A percentile compares a stretch with the other conserved stretches of the same genome.
phyloP scores from a whole-genome alignment of 495 filamentous ascomycete genomes.

The Annulohypoxylon stygium region DNA sequence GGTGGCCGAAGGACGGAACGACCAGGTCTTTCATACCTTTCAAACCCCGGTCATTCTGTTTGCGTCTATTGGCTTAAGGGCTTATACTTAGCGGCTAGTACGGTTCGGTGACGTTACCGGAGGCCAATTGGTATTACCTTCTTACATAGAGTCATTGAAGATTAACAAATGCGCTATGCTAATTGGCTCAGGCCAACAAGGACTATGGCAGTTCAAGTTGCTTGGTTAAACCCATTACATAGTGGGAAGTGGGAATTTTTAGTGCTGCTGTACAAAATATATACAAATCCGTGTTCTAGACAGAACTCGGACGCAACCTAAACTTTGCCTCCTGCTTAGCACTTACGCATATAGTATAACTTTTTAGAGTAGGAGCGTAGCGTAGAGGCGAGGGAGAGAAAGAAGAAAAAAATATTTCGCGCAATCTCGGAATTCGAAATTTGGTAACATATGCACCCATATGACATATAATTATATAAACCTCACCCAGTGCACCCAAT shows the following conservation, averaged over 20 bases:
- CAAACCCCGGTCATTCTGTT: slow-evolving; percentile 44
- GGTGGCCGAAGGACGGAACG: slow-evolving; percentile 54
- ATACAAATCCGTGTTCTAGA: background rate
- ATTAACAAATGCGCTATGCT: slow-evolving; percentile 47
- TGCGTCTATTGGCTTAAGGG: slow-evolving; percentile 47
- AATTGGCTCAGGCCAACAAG: slow-evolving; percentile 34
- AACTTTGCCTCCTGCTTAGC: slow-evolving; percentile 27
- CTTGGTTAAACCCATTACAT: slow-evolving; percentile 22
- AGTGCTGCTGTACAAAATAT: slow-evolving; percentile 1
- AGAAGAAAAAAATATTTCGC: slow-evolving; percentile 29
- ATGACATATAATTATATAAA: slow-evolving; percentile 29
- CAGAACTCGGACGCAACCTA: slow-evolving; percentile 40
- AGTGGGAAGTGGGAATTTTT: slow-evolving; percentile 7
- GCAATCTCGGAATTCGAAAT: slow-evolving; percentile 34
- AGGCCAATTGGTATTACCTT: slow-evolving; percentile 33
- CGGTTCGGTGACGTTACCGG: slow-evolving; percentile 50
- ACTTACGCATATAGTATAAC: background rate
- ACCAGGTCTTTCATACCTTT: slow-evolving; percentile 46
- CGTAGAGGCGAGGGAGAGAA: slow-evolving; percentile 1
- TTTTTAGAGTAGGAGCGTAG: background rate
- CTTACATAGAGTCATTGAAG: slow-evolving; percentile 34
- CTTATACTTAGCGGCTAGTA: slow-evolving; percentile 44
- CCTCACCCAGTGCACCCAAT: slow-evolving; percentile 39
- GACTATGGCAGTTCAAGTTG: slow-evolving; percentile 42
- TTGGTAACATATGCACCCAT: slow-evolving; percentile 33